A percentile compares a stretch with the other conserved stretches of the same genome.
phyloP scores from a whole-genome alignment of 164 flowering plant genomes.

The Warburgia ugandensis region DNA sequence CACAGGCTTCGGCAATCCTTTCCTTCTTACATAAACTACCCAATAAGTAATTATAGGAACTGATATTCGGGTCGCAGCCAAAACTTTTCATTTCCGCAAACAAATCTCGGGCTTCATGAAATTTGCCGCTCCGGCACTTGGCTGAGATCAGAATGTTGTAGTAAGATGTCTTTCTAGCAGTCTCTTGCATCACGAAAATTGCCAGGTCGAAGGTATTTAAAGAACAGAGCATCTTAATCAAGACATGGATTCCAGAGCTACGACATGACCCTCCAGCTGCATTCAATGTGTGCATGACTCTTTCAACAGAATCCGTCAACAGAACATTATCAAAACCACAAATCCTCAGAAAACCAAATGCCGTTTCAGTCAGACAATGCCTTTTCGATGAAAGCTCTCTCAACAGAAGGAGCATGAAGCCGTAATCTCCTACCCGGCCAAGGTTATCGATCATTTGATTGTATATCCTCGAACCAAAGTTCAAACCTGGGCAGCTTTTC shows the following conservation, averaged over 20 bases:
- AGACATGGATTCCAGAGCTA: conserved; percentile 32
- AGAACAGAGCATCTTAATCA: conserved; percentile 46
- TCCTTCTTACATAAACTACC: conserved; percentile 44
- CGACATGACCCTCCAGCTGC: conserved; percentile 44
- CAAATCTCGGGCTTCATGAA: conserved; percentile 30
- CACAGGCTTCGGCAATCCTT: conserved; percentile 28
- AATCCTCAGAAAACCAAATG: conserved; percentile 37
- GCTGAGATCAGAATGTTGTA: conserved; percentile 44
- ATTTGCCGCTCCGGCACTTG: conserved; percentile 29
- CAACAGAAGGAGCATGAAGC: conserved; percentile 29
- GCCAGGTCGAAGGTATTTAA: conserved; percentile 39
- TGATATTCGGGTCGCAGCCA: conserved; percentile 32
- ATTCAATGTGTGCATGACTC: conserved; percentile 28
- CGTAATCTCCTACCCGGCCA: conserved; percentile 40
- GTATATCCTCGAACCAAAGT: conserved; percentile 28
- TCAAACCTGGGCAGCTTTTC: conserved; percentile 6
- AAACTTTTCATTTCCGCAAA: conserved; percentile 37
- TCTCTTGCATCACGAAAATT: conserved; percentile 39
- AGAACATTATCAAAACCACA: conserved; percentile 10
- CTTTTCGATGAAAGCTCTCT: conserved; percentile 24
- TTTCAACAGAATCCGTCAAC: conserved; percentile 16
- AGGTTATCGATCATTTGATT: conserved; percentile 45
- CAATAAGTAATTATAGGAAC: conserved; percentile 40
- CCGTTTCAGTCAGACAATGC: conserved; percentile 34
- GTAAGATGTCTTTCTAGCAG: conserved; percentile 35